These are phyloP conservation scores for Evansstolkia leycettana DNA, from an alignment of 495 filamentous ascomycete species.

Conservation along the genomic window DNA sequence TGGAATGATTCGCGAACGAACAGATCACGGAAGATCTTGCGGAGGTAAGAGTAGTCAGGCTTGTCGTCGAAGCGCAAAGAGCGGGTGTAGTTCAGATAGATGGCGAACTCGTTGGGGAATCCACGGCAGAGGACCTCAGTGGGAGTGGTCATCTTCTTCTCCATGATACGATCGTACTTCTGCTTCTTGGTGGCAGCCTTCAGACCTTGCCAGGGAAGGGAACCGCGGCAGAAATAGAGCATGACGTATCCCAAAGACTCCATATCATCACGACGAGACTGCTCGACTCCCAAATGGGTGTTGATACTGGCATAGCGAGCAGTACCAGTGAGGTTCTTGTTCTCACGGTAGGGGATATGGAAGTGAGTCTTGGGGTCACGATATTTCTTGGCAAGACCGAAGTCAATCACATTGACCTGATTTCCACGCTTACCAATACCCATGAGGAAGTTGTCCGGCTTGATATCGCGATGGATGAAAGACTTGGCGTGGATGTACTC, in stretches of 20 bases:
- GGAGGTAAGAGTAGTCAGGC: slow-evolving; percentile 98
- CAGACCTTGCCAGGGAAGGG: slow-evolving; percentile 96
- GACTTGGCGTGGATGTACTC: slow-evolving; percentile 99
- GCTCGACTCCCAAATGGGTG: slow-evolving; percentile 96
- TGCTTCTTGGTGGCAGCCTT: slow-evolving; percentile 99
- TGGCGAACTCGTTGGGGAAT: slow-evolving; percentile 99
- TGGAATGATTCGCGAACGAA: slow-evolving; percentile 99
- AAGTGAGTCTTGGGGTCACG: slow-evolving; percentile 99
- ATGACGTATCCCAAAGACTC: slow-evolving; percentile 99
- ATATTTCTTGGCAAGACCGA: slow-evolving; percentile 99
- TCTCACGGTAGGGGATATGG: slow-evolving; percentile 99
- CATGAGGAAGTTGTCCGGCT: slow-evolving; percentile 99
- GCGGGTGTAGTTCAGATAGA: slow-evolving; percentile 98
- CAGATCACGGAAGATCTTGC: slow-evolving; percentile 99
- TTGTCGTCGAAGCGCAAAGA: slow-evolving; percentile 99
- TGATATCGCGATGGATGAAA: slow-evolving; percentile 99
- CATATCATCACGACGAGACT: slow-evolving; percentile 99
- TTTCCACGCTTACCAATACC: slow-evolving; percentile 99
- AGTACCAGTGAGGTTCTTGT: slow-evolving; percentile 99
- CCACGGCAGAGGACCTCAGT: slow-evolving; percentile 98
- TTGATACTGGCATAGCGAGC: slow-evolving; percentile 99
- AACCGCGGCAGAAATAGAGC: slow-evolving; percentile 99
- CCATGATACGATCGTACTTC: slow-evolving; percentile 99
- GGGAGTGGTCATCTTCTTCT: slow-evolving; percentile 99
- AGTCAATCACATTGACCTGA: slow-evolving; percentile 99